These are phyloP conservation scores for Diplodia seriata DNA, from an alignment of 2,329 filamentous ascomycete species.

Conservation along the genomic window DNA sequence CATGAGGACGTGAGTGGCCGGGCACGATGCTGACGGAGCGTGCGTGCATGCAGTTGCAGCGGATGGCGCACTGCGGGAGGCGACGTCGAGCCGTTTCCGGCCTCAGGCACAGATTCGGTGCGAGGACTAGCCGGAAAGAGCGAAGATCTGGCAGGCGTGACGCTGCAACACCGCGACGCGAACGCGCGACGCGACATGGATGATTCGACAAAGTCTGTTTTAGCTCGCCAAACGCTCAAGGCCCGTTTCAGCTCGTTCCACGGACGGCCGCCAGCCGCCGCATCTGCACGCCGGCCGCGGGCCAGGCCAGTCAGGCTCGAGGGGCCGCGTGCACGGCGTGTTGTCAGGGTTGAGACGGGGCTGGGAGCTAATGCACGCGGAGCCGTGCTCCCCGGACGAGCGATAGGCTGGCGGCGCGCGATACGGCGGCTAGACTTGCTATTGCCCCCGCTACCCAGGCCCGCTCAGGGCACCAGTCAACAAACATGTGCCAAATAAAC, in stretches of 20 bases:
- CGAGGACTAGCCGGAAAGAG: not conserved
- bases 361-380: constrained; percentile 20
- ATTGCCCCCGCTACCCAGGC: not conserved
- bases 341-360: constrained; percentile 12
- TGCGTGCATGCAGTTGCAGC: constrained; percentile 10
- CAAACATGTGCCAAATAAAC: constrained; percentile 25
- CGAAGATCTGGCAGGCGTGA: not conserved
- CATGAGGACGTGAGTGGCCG: not conserved
- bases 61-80: constrained; percentile 1
- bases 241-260: constrained; percentile 1
- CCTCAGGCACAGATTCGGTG: constrained; percentile 14
- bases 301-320: not conserved
- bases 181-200: not conserved
- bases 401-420: constrained; percentile 26
- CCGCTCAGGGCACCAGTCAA: constrained; percentile 8
- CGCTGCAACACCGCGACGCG: constrained; percentile 20
- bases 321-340: not conserved
- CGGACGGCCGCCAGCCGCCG: not conserved
- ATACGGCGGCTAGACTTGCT: constrained; percentile 16
- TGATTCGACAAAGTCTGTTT: constrained; percentile 3
- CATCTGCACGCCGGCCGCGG: not conserved
- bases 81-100: constrained; percentile 9
- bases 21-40: constrained; percentile 6
- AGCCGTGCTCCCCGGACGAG: not conserved
- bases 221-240: not conserved